Percentiles rank a stretch among this genome's conserved stretches.
Evolutionary conservation across 805 yeast genomes (phyloP).

Genomic region (Candida sithepensis): DNA sequence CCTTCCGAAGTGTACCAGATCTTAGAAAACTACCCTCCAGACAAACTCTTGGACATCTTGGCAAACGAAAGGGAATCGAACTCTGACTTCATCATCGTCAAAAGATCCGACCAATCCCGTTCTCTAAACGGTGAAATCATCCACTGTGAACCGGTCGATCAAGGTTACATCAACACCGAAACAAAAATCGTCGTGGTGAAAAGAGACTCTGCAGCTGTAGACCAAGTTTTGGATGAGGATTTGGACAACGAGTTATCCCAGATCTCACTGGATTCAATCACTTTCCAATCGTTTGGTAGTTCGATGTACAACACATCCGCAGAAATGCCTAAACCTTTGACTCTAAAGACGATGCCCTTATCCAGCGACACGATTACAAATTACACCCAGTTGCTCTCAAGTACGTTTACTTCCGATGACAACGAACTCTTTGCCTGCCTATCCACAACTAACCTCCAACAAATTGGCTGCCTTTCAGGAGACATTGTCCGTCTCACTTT

Average conservation of each 20-base stretch:
- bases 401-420: conserved; percentile 36
- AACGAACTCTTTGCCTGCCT: conserved; percentile 43
- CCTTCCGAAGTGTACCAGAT: conserved; percentile 46
- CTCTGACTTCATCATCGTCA: conserved; percentile 21
- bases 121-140: conserved; percentile 47
- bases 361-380: conserved; percentile 9
- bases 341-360: conserved; percentile 9
- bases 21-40: conserved; percentile 34
- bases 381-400: conserved; percentile 16
- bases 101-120: conserved; percentile 42
- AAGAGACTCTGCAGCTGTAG: conserved; percentile 6
- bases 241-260: conserved; percentile 7
- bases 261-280: conserved; percentile 8
- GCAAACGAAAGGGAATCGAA: conserved; percentile 32
- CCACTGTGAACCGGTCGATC: conserved; percentile 71
- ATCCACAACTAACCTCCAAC: conserved; percentile 47
- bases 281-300: conserved; percentile 9
- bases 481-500: conserved; percentile 46
- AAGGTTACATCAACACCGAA: conserved; percentile 47
- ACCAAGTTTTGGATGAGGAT: conserved; percentile 9
- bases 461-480: conserved; percentile 65
- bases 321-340: conserved; percentile 6
- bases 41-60: conserved; percentile 31
- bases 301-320: conserved; percentile 9
- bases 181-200: conserved; percentile 57